Evolutionary conservation across 306 rosid species (phyloP).

Genomic region (Quercus aquifolioides): DNA sequence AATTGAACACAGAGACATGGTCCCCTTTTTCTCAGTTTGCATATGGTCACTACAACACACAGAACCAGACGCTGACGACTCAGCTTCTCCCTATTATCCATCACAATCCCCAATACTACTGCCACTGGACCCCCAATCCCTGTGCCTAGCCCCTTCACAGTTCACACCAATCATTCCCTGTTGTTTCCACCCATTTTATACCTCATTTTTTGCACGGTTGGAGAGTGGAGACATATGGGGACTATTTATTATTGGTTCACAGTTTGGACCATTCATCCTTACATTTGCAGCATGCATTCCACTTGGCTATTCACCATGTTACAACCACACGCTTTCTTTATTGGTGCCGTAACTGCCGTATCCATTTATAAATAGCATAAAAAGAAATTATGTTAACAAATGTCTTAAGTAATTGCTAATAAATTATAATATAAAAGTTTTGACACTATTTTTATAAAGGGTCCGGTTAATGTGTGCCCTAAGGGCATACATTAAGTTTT

Average conservation of each 20-base stretch:
- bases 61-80: background rate
- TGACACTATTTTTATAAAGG: rapidly evolving
- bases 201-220: background rate
- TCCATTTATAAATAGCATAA: too few relatives aligned
- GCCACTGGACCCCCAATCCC: background rate
- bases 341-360: too few relatives aligned
- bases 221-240: too few relatives aligned
- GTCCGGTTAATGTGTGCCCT: too few relatives aligned
- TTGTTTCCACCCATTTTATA: background rate
- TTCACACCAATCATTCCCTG: background rate
- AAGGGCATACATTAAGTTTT: too few relatives aligned
- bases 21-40: background rate
- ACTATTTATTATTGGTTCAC: too few relatives aligned
- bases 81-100: background rate
- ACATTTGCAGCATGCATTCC: too few relatives aligned
- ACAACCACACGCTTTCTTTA: too few relatives aligned
- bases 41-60: background rate
- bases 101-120: background rate
- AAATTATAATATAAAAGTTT: rapidly evolving
- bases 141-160: too few relatives aligned
- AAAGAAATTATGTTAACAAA: too few relatives aligned
- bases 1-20: conserved; percentile 3
- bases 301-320: too few relatives aligned
- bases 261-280: too few relatives aligned
- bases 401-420: rapidly evolving